These are phyloP conservation scores for Annulohypoxylon bovei DNA, from an alignment of 495 filamentous ascomycete species.

Conservation along the genomic window DNA sequence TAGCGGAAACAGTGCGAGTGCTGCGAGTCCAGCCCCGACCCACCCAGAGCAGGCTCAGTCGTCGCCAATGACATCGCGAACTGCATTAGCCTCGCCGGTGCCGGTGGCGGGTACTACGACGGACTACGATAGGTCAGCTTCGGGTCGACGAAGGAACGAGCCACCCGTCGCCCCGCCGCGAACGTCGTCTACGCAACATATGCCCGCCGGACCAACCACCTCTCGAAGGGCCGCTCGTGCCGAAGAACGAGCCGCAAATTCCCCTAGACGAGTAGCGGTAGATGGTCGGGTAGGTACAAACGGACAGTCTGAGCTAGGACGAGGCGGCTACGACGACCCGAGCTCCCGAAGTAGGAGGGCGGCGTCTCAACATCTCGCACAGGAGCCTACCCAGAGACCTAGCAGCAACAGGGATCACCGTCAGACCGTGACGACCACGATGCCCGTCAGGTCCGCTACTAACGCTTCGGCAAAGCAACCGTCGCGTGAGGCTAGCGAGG, in stretches of 20 bases:
- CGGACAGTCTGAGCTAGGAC: conserved; percentile 42
- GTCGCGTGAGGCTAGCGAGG: conserved; percentile 71
- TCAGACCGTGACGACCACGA: conserved; percentile 50
- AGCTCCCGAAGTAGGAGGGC: conserved; percentile 61
- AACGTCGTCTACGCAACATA: conserved; percentile 65
- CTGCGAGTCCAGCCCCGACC: conserved; percentile 43
- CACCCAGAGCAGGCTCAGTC: conserved; percentile 52
- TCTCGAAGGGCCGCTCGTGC: conserved; percentile 56
- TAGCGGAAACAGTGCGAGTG: conserved; percentile 61
- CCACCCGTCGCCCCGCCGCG: conserved; percentile 67
- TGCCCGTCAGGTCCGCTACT: conserved; percentile 54
- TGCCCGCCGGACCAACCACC: conserved; percentile 46
- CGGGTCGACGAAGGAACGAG: conserved; percentile 53
- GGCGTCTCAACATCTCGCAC: conserved; percentile 51
- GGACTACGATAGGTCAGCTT: conserved; percentile 54
- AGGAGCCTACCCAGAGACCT: conserved; percentile 55
- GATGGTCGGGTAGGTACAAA: conserved; percentile 52
- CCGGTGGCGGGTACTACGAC: conserved; percentile 54
- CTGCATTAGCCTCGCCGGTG: conserved; percentile 58
- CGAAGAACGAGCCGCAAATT: conserved; percentile 54
- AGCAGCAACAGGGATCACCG: conserved; percentile 61
- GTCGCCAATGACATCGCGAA: conserved; percentile 60
- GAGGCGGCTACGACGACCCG: conserved; percentile 50
- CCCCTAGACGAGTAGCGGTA: conserved; percentile 50
- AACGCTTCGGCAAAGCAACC: conserved; percentile 55